phyloP scores from a whole-genome alignment of 805 yeast species.

The Dipodascus geniculatus region DNA sequence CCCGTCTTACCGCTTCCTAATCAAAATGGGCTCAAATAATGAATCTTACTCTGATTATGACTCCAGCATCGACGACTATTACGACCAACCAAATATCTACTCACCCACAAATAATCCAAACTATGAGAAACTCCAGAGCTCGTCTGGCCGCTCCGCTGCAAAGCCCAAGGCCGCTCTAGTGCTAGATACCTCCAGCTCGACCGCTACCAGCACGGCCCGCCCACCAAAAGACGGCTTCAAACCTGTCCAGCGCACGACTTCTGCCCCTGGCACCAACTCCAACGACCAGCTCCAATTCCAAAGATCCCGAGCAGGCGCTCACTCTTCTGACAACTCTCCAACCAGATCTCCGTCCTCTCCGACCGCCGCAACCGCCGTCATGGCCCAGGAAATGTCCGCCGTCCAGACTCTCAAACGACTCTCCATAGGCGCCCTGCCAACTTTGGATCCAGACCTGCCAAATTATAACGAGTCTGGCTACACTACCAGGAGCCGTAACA shows the following conservation, averaged over 20 bases:
- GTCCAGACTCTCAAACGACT: conserved; percentile 31
- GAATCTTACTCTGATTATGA: conserved; percentile 1
- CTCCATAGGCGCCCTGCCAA: conserved; percentile 26
- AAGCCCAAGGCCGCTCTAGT: no score
- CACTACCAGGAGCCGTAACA: neutral
- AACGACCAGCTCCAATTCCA: neutral
- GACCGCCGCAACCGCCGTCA: conserved; percentile 22
- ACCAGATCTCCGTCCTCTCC: conserved; percentile 4
- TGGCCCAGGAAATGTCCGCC: conserved; percentile 31
- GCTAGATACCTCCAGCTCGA: neutral
- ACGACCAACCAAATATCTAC: neutral
- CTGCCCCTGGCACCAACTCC: neutral
- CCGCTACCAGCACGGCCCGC: neutral
- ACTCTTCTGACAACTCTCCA: neutral
- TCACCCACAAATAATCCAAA: neutral
- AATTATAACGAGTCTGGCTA: conserved; percentile 1
- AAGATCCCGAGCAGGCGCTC: neutral
- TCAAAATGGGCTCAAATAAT: neutral
- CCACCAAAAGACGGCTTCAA: neutral
- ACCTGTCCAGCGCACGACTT: neutral
- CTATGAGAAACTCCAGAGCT: neutral
- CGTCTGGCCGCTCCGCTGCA: no score
- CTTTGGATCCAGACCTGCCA: conserved; percentile 32
- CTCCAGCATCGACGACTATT: neutral
- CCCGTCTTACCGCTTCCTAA: no score